phyloP scores from a whole-genome alignment of 2,329 filamentous ascomycete genomes.

The Aspergillus fischeri region DNA sequence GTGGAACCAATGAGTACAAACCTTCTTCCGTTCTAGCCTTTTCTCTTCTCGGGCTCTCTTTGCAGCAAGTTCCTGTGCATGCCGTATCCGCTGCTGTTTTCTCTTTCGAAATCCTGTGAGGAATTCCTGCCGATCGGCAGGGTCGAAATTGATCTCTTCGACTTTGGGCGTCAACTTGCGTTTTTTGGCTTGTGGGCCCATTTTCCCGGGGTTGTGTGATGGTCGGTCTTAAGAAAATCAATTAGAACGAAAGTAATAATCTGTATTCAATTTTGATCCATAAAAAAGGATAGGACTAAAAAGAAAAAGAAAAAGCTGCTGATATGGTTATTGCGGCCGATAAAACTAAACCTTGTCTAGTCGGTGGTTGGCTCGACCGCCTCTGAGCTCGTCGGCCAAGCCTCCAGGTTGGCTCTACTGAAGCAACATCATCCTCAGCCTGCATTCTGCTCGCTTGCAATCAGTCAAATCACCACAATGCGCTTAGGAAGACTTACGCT shows the following conservation, averaged over 20 bases:
- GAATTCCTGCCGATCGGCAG: slow-evolving; percentile 74
- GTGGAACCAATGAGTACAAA: slow-evolving; percentile 36
- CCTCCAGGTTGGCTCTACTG: slow-evolving; percentile 15
- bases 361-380: slow-evolving; percentile 31
- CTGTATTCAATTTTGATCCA: background rate
- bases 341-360: slow-evolving; percentile 26
- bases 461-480: slow-evolving; percentile 33
- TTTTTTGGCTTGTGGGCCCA: slow-evolving; percentile 62
- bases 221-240: background rate
- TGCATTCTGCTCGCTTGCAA: slow-evolving; percentile 10
- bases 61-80: slow-evolving; percentile 75
- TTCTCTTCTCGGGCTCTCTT: slow-evolving; percentile 75
- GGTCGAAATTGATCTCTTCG: slow-evolving; percentile 84
- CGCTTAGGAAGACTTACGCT: slow-evolving; percentile 41
- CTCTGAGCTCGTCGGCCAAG: slow-evolving; percentile 26
- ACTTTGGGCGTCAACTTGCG: slow-evolving; percentile 58
- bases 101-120: slow-evolving; percentile 96
- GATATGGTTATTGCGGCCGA: slow-evolving; percentile 4
- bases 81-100: slow-evolving; percentile 78
- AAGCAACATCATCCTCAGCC: slow-evolving; percentile 14
- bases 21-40: slow-evolving; percentile 70
- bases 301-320: slow-evolving; percentile 1
- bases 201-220: slow-evolving; percentile 16
- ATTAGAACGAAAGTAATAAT: background rate
- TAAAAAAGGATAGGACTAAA: slow-evolving; percentile 5